Evolutionary conservation across 768 basidiomycete genomes (phyloP).

Genomic region (Pisolithus orientalis): DNA sequence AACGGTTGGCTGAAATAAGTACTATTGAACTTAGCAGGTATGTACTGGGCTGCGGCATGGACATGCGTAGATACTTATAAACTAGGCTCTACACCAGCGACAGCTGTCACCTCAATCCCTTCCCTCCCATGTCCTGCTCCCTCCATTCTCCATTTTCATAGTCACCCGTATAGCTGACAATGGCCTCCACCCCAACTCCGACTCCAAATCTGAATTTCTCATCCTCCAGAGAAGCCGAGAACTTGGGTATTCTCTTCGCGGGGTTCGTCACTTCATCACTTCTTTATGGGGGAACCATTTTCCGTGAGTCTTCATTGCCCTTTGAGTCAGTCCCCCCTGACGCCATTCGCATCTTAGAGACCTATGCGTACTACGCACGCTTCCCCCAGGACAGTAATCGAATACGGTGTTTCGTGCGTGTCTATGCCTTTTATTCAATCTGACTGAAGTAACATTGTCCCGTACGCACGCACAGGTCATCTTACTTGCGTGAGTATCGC

Average conservation of each 20-base stretch:
- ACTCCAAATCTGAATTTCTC: not conserved
- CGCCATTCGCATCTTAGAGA: constrained; percentile 8
- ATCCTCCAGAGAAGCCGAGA: constrained; percentile 19
- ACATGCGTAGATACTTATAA: too few relatives aligned
- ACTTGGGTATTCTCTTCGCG: constrained; percentile 18
- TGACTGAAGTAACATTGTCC: not conserved
- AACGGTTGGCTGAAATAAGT: too few relatives aligned
- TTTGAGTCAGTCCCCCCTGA: not conserved
- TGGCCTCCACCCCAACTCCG: not conserved
- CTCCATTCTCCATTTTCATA: too few relatives aligned
- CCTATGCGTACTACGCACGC: constrained; percentile 25
- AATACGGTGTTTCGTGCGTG: constrained; percentile 18
- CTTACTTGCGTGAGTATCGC: constrained; percentile 12
- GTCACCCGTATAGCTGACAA: too few relatives aligned
- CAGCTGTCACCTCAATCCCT: too few relatives aligned
- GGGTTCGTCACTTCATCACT: constrained; percentile 22
- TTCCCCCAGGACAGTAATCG: constrained; percentile 15
- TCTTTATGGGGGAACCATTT: constrained; percentile 29
- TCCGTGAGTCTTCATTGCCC: constrained; percentile 15
- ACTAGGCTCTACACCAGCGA: too few relatives aligned
- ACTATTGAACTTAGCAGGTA: too few relatives aligned
- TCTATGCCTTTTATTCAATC: not conserved
- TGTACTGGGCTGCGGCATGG: too few relatives aligned
- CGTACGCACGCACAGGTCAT: constrained; percentile 12
- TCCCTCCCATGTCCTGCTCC: too few relatives aligned